A percentile compares a stretch with the other conserved stretches of the same genome.
These are phyloP conservation scores for Xylaria multiplex DNA, from an alignment of 2,329 filamentous ascomycete genomes.

Conservation along the genomic window DNA sequence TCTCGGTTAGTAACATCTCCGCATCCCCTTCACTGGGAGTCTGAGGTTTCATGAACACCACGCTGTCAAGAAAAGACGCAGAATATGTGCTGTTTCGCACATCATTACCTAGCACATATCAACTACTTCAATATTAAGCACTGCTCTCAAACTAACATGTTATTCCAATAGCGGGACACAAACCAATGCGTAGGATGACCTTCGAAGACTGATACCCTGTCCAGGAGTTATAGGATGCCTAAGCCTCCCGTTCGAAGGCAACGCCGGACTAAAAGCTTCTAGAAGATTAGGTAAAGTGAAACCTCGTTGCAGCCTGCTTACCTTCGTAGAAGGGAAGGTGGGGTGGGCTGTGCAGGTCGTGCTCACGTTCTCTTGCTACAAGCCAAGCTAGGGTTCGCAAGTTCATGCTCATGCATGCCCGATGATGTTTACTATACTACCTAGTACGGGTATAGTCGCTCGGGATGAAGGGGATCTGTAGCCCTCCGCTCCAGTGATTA, in stretches of 20 bases:
- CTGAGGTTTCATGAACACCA: not conserved
- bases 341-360: conserved; percentile 10
- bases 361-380: not conserved
- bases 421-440: conserved; percentile 9
- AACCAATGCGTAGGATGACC: too few relatives aligned
- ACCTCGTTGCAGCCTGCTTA: conserved; percentile 2
- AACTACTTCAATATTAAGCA: not conserved
- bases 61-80: too few relatives aligned
- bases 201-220: not conserved
- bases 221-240: not conserved
- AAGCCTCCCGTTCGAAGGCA: not conserved
- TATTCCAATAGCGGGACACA: too few relatives aligned
- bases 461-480: conserved; percentile 5
- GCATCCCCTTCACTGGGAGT: not conserved
- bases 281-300: conserved; percentile 10
- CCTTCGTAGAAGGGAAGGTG: not conserved
- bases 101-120: not conserved
- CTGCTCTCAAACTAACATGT: too few relatives aligned
- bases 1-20: conserved; percentile 2
- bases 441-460: not conserved
- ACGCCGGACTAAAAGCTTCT: conserved; percentile 14
- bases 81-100: not conserved
- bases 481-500: not conserved
- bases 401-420: conserved; percentile 21
- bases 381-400: not conserved